Base-by-base conservation (phyloP, 2,329 filamentous ascomycete species). In the Arthroderma sp. region DNA sequence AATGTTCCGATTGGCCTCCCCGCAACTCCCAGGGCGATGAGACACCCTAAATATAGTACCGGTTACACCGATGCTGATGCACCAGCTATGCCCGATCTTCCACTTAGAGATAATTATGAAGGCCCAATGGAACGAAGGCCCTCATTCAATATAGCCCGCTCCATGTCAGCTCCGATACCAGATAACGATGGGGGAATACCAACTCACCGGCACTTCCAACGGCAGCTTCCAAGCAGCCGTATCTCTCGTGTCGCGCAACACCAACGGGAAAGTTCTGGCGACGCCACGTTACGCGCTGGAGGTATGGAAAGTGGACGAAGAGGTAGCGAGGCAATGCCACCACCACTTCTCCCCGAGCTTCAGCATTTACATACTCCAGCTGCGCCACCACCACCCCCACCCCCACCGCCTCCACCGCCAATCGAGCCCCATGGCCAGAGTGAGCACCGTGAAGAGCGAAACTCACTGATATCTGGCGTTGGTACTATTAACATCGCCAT, bases 21-120 rank as follows among this genome's bases (percentile, higher is more conserved):
- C 9, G 86, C 87, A 2, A 95, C 88, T 1, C 88, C 89, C 29
- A 81, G 86, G 66, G 87, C 87, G 1, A 94, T 95, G 87, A 78
- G 83, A 15, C 78, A 93, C 58, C 75, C 77, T 1, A 78, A 85
- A 37, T 79, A 89, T 53, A 73, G 73, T 60, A 56, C 53, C 38
- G 57, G 56, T 41, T 48, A 54, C 31, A 66, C 70, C 38, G 62
- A 66, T 31, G 68, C 73, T 10, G 59, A 62, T 30, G 67, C 71
- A 27, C 74, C 74, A 27, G 68, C 70, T n/a, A 68, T 77, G 7
- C 70, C 74, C 29, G 66, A 72, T 46, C 69, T 78, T 29, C 78
- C 80, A 0, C 70, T 74, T n/a, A 64, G 61, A 36, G 53, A 36
- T 33, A 30, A 43, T 27, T 34, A 30, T 15, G 6, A 30, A 10